Base-by-base conservation (phyloP, 768 basidiomycete species). In the Gyrodon lividus region DNA sequence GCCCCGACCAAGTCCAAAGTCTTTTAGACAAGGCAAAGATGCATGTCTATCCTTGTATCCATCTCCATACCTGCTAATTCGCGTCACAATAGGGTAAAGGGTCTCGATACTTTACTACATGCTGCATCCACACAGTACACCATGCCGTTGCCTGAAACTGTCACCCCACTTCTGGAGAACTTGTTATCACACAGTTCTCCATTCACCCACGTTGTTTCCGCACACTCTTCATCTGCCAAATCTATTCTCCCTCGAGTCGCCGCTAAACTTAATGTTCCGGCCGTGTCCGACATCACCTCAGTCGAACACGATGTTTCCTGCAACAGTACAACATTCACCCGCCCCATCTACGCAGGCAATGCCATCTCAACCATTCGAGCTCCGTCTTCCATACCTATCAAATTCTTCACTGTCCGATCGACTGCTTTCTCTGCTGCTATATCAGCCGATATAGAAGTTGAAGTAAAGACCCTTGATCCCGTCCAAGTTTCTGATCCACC, bases 281-380 rank as follows among this genome's bases (percentile, higher is more conserved):
- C 92, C 54, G 80, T 97, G 54, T 93, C 93, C 30, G 95, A 98
- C 70, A 82, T 98, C 60, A 89, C 86, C 30, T 87, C 87, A 13
- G 74, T 98, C 57, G 77, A 84, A 35, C 84, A 92, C 66, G 87
- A 92, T 61, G 49, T 70, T 24, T 69, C 84, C 3, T 82, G 83
- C 30, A 86, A 87, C 57, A 79, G 77, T 60, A 92, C 92, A 34
- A 91, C 84, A 1, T 98, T 95, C 68, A 85, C 89, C 5, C 89
- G 96, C 22, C 93, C 92, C 23, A 97, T 98, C 62, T 98, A 99
- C 62, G 97, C 97, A 20, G 97, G 97, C 43, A 98, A 98, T 64
- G 97, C 97, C 40, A 92, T 98, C 50, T 81, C 94, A 22, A 96
- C 94, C 38, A 86, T 99, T 59, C 84, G 86, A 52, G 89, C 89